phyloP scores from a whole-genome alignment of 805 yeast genomes.

The Pichia gijzeniarum region DNA sequence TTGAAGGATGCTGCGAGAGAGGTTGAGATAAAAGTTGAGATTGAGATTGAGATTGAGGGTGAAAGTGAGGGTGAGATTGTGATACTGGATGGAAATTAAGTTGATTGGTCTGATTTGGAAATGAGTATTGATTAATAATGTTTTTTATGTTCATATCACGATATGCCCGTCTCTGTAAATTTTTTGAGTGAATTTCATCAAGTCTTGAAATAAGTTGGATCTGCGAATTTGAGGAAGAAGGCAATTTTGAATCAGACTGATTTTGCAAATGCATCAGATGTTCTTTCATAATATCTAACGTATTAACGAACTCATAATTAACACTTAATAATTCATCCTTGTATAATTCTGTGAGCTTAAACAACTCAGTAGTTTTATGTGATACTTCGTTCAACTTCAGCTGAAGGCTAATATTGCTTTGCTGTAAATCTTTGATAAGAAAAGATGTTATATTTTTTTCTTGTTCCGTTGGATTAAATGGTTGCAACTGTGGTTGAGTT shows the following conservation, averaged over 20 bases:
- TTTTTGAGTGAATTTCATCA: slow-evolving; percentile 24
- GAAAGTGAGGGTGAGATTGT: background rate
- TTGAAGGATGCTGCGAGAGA: background rate
- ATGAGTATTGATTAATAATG: slow-evolving; percentile 13
- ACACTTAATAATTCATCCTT: slow-evolving; percentile 42
- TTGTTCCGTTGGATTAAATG: slow-evolving; percentile 4
- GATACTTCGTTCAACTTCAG: background rate
- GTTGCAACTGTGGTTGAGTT: background rate
- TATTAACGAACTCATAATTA: slow-evolving; percentile 46
- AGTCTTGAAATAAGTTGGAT: slow-evolving; percentile 16
- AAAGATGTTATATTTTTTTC: slow-evolving; percentile 1
- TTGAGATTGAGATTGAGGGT: background rate
- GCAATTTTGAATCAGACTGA: no score
- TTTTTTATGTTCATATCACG: slow-evolving; percentile 28
- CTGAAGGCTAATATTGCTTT: background rate
- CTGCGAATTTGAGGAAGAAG: slow-evolving; percentile 5
- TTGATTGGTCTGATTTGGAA: background rate
- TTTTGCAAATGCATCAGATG: slow-evolving; percentile 4
- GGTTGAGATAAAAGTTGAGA: slow-evolving; percentile 1
- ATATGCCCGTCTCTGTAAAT: slow-evolving; percentile 28
- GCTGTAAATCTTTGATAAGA: slow-evolving; percentile 4
- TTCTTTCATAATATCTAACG: slow-evolving; percentile 38
- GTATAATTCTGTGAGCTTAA: slow-evolving; percentile 41
- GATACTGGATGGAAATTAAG: background rate
- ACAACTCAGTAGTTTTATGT: slow-evolving; percentile 32